A percentile compares a stretch with the other conserved stretches of the same genome.
phyloP scores from a whole-genome alignment of 768 basidiomycete species.

The Heimioporus sp. region DNA sequence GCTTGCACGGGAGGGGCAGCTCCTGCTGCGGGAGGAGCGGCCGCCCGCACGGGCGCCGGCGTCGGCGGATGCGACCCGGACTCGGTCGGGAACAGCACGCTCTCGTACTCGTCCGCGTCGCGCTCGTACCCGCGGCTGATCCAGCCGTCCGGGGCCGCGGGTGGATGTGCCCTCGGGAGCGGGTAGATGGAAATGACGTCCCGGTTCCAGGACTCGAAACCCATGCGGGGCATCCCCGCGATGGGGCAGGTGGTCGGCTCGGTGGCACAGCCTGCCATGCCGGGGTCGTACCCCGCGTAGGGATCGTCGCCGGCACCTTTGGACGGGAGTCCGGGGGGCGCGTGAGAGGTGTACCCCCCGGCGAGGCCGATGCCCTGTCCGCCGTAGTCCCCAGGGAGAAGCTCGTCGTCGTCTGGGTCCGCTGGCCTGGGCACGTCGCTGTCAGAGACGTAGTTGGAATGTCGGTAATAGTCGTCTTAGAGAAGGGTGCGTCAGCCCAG shows the following conservation, averaged over 20 bases:
- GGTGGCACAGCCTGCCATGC: constrained; percentile 20
- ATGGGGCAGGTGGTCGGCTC: constrained; percentile 4
- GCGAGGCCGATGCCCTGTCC: constrained; percentile 3
- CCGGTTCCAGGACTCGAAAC: neutral
- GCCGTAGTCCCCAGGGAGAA: constrained; percentile 4
- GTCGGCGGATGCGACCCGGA: too few species aligned
- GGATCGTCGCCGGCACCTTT: constrained; percentile 2
- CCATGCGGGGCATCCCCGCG: constrained; percentile 5
- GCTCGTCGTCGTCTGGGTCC: neutral
- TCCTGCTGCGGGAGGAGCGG: too few species aligned
- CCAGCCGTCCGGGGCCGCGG: too few species aligned
- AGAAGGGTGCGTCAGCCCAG: too few species aligned
- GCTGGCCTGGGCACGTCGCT: neutral
- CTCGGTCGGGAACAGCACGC: too few species aligned
- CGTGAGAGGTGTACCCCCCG: neutral
- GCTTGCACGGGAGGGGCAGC: too few species aligned
- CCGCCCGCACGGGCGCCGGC: neutral
- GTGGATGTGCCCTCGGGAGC: too few species aligned
- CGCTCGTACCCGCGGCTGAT: constrained; percentile 20
- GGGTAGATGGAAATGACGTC: too few species aligned
- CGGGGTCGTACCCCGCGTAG: constrained; percentile 20
- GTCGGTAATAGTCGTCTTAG: constrained; percentile 4
- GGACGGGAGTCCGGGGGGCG: neutral
- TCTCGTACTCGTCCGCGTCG: constrained; percentile 16
- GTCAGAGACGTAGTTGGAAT: constrained; percentile 4